Evolutionary conservation across 768 basidiomycete genomes (phyloP).

Genomic region (Rhodotorula toruloides): DNA sequence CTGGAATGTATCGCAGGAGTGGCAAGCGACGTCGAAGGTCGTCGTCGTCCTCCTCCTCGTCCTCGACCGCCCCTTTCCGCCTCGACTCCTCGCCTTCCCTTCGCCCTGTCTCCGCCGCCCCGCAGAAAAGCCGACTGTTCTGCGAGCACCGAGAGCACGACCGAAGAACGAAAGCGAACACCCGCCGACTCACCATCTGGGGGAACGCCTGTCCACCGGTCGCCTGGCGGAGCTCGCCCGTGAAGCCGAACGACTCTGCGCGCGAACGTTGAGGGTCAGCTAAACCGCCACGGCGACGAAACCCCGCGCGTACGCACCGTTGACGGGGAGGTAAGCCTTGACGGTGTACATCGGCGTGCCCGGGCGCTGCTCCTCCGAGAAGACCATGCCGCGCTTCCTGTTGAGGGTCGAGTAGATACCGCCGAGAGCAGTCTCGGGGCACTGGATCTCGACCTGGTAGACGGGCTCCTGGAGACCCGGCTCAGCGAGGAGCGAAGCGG

Average conservation of each 20-base stretch:
- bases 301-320: constrained; percentile 55
- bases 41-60: no score
- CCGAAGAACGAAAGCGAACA: no score
- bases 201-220: constrained; percentile 99
- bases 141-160: no score
- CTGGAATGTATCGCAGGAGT: no score
- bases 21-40: no score
- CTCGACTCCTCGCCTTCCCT: no score
- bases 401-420: constrained; percentile 82
- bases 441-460: constrained; percentile 88
- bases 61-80: no score
- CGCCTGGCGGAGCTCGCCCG: constrained; percentile 83
- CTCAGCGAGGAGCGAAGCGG: constrained; percentile 83
- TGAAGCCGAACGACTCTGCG: constrained; percentile 83
- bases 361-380: constrained; percentile 90
- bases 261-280: constrained; percentile 46
- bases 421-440: constrained; percentile 93
- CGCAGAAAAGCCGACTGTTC: no score
- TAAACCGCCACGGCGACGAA: no score
- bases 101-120: no score
- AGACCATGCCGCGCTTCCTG: constrained; percentile 54
- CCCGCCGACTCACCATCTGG: constrained; percentile 77
- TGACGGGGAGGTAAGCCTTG: constrained; percentile 90
- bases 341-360: constrained; percentile 99
- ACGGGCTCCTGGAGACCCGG: constrained; percentile 93